Evolutionary conservation across 345 rosid genomes (phyloP).

Genomic region (Populus euphratica): DNA sequence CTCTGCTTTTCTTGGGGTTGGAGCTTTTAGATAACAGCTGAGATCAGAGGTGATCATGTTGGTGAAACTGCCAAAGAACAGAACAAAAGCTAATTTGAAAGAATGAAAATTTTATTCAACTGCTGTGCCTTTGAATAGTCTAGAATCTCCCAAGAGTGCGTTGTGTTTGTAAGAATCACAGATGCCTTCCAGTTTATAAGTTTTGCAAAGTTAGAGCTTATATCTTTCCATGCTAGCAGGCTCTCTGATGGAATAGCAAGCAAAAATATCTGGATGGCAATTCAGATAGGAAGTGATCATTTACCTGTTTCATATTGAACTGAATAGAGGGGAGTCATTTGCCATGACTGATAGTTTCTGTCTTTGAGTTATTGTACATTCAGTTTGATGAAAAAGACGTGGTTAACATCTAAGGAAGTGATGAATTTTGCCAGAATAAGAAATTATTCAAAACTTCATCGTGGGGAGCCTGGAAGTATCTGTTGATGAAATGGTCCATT

Average conservation of each 20-base stretch:
- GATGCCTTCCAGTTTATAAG: not conserved
- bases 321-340: not conserved
- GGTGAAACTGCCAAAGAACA: conserved; percentile 16
- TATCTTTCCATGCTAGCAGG: not conserved
- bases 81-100: conserved; percentile 3
- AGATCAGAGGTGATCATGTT: conserved; percentile 9
- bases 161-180: not conserved
- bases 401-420: not conserved
- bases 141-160: not conserved
- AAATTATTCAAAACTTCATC: not conserved
- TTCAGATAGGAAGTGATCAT: conserved; percentile 4
- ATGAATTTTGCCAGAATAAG: not conserved
- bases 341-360: not conserved
- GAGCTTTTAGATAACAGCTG: conserved; percentile 5
- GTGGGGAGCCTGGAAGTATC: not conserved
- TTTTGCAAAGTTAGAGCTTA: not conserved
- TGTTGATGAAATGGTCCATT: not conserved
- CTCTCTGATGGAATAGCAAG: not conserved
- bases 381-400: not conserved
- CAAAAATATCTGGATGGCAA: not conserved
- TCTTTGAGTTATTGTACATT: not conserved
- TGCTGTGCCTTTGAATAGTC: not conserved
- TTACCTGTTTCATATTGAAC: not conserved
- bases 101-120: not conserved
- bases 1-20: conserved; percentile 17